Evolutionary conservation across 164 flowering plant species (phyloP).

Genomic region (Chloranthus sessilifolius): DNA sequence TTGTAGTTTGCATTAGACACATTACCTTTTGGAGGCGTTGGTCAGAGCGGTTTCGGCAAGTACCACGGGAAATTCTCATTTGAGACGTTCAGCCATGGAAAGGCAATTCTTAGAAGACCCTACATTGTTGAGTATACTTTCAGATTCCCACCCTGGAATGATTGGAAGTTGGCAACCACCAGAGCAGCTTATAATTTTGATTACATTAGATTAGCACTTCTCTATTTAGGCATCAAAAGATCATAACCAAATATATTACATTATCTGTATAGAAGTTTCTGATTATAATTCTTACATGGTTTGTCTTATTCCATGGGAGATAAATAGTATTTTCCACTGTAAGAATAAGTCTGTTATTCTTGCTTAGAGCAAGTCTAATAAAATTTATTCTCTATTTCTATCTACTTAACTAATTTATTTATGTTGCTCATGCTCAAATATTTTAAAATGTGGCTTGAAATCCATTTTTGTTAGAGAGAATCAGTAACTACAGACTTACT

Average conservation of each 20-base stretch:
- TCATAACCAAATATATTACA: background rate
- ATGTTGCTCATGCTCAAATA: too few species aligned
- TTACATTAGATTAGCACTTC: constrained; percentile 43
- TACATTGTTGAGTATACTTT: constrained; percentile 48
- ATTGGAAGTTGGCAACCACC: constrained; percentile 47
- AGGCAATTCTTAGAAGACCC: constrained; percentile 53
- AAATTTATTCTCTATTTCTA: too few species aligned
- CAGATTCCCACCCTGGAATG: constrained; percentile 84
- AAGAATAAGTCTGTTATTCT: too few species aligned
- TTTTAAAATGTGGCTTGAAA: too few species aligned
- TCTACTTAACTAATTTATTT: too few species aligned
- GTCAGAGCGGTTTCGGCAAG: constrained; percentile 78
- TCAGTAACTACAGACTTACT: too few species aligned
- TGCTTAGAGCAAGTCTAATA: too few species aligned
- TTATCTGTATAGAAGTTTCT: background rate
- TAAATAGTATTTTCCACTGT: too few species aligned
- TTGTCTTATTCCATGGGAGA: too few species aligned
- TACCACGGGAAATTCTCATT: constrained; percentile 94
- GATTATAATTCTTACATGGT: background rate
- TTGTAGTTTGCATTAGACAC: constrained; percentile 58
- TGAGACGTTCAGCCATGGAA: constrained; percentile 82
- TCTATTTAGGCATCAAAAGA: constrained; percentile 46
- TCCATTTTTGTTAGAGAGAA: too few species aligned
- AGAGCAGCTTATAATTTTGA: constrained; percentile 40
- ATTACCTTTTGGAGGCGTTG: constrained; percentile 91